Evolutionary conservation across 2,329 filamentous ascomycete species (phyloP), one percentile per base, ranked within the genome.

Genomic region (Microsporum ferrugineum): DNA sequence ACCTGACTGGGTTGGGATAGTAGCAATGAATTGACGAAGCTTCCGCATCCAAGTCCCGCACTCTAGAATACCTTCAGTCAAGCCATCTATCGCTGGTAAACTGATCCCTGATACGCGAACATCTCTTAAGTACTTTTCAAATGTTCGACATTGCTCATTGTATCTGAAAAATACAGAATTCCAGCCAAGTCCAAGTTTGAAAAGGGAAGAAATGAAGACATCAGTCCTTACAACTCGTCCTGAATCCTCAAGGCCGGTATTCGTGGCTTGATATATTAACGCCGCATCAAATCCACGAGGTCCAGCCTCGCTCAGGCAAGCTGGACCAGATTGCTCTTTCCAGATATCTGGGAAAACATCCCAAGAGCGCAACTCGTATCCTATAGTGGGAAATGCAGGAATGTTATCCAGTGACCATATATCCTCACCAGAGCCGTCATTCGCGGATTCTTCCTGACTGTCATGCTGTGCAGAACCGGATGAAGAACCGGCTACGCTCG

Each of bases 101-200:
- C 79, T 83, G 38, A 78, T 69, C 1, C 83, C 83, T 1, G 79
- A 79, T 34, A 82, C 71, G 1, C 78, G 72, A 0, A 79, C 71
- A 59, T 78, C 71, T 2, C 72, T 66, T 39, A 81, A 69, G 2
- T 71, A 71, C 43, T 72, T 75, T 43, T 73, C 71, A 59, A 78
- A 78, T n/a, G 58, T 66, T 23, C 63, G 66, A 2, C 65, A 66
- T 55, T 69, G 63, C 56, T 71, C 66, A 62, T 77, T 70, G 66
- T 74, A 78, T 5, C 67, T 68, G 61, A 78, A 78, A 60, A 78
- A 71, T 5, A 72, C 65, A 5, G 77, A 78, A 59, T 71, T 72
- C 73, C 76, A 77, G 5, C 77, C 77, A 23, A 78, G 66, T 12
- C 72, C 74, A 23, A 78, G 71, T 39, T 71, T 71, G 57, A 76